Evolutionary conservation across 2,329 filamentous ascomycete genomes (phyloP), one percentile per base, ranked within the genome.

Genomic region (Magnaporthiopsis rhizophila): DNA sequence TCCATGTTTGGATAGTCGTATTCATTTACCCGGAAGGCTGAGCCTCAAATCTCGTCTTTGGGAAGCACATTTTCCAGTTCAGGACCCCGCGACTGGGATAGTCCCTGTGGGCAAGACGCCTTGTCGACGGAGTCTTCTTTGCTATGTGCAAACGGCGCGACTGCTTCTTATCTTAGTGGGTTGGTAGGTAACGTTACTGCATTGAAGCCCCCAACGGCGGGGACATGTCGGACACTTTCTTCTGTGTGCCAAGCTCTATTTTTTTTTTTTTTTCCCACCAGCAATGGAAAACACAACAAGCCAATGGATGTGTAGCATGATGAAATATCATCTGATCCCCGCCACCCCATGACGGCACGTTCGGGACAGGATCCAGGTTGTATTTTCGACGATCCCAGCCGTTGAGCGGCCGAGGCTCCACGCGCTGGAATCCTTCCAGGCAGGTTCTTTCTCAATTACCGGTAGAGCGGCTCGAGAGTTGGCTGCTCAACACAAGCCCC

Each of bases 381-480:
- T 24, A 24, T 18, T 50, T 50, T 18, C 21, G 45, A 50, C 18
- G 21, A 50, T 21, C 45, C 18, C 7, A 24, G 18, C 45, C 45
- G 45, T 53, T 53, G 45, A 50, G 38, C 18, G 21, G 4, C 3
- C 9, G n/a, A n/a, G 45, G 45, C 11, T 53, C 45, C 45, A 53
- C 11, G 24, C 56, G n/a, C n/a, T 24, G 56, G 56, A 58, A 58
- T 58, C 56, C 56, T 58, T 58, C 56, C 57, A 58, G 57, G 57
- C 30, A 30, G 30, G 30, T 30, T 30, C 57, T 26, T 12, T 26
- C 57, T 24, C 57, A 28, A 58, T 26, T 58, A 58, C 24, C 57
- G 30, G 24, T 58, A 58, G 57, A 32, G 18, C 5, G 57, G 57
- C 57, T 58, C n/a, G 56, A 58, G 56, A 26, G 15, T 58, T 58